Evolutionary conservation across 2,329 filamentous ascomycete species (phyloP).

Genomic region (Fonsecaea pedrosoi): DNA sequence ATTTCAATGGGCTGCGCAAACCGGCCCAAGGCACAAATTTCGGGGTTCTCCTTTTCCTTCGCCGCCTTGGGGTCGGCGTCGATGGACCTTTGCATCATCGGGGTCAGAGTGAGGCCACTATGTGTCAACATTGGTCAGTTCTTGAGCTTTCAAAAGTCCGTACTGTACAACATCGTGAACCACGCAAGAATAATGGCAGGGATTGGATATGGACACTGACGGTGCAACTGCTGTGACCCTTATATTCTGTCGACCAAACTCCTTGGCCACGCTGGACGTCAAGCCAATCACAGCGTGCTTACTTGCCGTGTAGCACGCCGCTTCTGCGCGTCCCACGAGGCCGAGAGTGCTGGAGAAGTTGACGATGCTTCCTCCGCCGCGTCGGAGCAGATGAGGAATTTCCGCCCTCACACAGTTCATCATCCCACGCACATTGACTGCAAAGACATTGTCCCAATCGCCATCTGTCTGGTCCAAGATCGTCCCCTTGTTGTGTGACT

Average conservation of each 20-base stretch:
- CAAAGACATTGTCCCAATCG: background rate
- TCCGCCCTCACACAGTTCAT: background rate
- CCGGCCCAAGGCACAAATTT: background rate
- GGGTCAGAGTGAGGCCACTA: background rate
- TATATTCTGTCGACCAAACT: background rate
- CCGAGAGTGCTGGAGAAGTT: background rate
- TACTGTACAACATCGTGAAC: no score
- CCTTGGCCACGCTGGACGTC: background rate
- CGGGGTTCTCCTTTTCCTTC: background rate
- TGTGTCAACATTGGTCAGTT: background rate
- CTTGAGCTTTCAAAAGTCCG: no score
- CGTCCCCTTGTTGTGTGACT: background rate
- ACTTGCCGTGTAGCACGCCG: constrained; percentile 47
- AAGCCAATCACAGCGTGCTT: constrained; percentile 65
- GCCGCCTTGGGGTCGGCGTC: background rate
- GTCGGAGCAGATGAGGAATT: background rate
- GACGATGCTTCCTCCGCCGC: background rate
- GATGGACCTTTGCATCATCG: background rate
- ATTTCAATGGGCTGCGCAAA: background rate
- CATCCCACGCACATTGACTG: background rate
- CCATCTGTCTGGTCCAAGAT: background rate
- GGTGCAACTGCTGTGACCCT: background rate
- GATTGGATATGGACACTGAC: background rate
- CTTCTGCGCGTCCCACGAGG: background rate
- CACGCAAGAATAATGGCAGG: no score